These are phyloP conservation scores for Phialophora tarda DNA, from an alignment of 2,329 filamentous ascomycete genomes.

Conservation along the genomic window DNA sequence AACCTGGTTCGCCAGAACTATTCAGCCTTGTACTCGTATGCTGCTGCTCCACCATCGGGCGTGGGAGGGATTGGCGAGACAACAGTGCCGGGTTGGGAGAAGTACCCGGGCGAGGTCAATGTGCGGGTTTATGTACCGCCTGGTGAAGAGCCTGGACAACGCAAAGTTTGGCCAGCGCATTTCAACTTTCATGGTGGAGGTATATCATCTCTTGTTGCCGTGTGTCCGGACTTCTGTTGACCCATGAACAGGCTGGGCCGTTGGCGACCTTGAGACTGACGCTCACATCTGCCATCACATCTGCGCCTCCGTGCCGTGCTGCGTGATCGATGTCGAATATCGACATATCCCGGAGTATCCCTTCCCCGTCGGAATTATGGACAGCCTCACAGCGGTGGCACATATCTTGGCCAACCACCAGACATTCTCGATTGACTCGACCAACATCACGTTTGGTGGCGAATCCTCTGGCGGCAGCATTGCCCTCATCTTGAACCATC, in stretches of 20 bases:
- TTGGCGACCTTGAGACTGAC: constrained; percentile 39
- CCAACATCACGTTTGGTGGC: constrained; percentile 38
- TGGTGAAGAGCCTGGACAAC: constrained; percentile 36
- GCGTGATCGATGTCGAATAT: constrained; percentile 39
- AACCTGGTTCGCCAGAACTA: constrained; percentile 38
- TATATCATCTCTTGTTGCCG: constrained; percentile 15
- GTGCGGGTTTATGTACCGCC: constrained; percentile 40
- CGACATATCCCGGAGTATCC: constrained; percentile 39
- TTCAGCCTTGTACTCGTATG: constrained; percentile 37
- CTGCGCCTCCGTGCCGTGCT: constrained; percentile 38
- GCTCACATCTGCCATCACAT: constrained; percentile 40
- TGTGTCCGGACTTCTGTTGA: constrained; percentile 7
- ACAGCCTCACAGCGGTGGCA: constrained; percentile 33
- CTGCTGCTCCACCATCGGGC: constrained; percentile 35
- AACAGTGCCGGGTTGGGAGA: constrained; percentile 38
- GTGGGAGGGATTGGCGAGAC: constrained; percentile 41
- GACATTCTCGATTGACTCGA: constrained; percentile 38
- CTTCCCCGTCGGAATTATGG: constrained; percentile 39
- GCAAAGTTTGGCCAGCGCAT: constrained; percentile 40
- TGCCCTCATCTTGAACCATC: constrained; percentile 37
- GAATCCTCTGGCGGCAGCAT: constrained; percentile 39
- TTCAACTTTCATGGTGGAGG: constrained; percentile 41
- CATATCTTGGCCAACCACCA: constrained; percentile 39
- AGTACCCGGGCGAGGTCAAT: constrained; percentile 39
- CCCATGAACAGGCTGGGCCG: constrained; percentile 35